phyloP scores from a whole-genome alignment of 139 green algal genomes.

The Closterium sp. region DNA sequence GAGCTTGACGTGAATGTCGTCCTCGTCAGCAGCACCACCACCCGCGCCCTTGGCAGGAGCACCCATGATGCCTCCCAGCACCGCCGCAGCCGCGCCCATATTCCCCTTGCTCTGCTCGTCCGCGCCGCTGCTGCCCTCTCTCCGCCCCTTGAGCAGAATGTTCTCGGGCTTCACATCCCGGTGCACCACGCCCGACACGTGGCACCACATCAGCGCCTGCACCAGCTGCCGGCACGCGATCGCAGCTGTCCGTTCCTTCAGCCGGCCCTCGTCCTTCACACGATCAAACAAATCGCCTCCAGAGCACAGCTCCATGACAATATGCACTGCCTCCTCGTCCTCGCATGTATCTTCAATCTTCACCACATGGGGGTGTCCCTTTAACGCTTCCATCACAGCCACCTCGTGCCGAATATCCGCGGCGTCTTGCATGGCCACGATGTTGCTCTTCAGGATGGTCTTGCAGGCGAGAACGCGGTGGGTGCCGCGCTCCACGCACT shows the following conservation, averaged over 20 bases:
- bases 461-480: slow-evolving; percentile 77
- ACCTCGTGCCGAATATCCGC: slow-evolving; percentile 11
- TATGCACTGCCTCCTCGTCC: slow-evolving; percentile 8
- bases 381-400: slow-evolving; percentile 79
- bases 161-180: not conserved
- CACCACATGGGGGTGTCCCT: slow-evolving; percentile 76
- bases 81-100: not conserved
- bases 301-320: slow-evolving; percentile 63
- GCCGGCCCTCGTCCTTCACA: not conserved
- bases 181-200: not conserved
- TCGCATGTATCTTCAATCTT: slow-evolving; percentile 20
- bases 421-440: slow-evolving; percentile 53
- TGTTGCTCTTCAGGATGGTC: slow-evolving; percentile 86
- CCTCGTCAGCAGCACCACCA: not conserved
- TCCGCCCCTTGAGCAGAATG: not conserved
- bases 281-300: slow-evolving; percentile 83
- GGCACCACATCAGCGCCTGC: not conserved
- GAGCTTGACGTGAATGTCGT: not conserved
- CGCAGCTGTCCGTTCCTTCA: not conserved
- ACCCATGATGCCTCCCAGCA: not conserved
- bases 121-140: not conserved
- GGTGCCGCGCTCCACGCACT: not conserved
- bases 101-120: not conserved
- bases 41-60: not conserved
- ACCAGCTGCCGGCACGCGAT: not conserved